Percentiles rank a stretch among this genome's conserved stretches.
Conservation (phyloP, 352 stramenopile species). For the Phytophthora ramorum region DNA sequence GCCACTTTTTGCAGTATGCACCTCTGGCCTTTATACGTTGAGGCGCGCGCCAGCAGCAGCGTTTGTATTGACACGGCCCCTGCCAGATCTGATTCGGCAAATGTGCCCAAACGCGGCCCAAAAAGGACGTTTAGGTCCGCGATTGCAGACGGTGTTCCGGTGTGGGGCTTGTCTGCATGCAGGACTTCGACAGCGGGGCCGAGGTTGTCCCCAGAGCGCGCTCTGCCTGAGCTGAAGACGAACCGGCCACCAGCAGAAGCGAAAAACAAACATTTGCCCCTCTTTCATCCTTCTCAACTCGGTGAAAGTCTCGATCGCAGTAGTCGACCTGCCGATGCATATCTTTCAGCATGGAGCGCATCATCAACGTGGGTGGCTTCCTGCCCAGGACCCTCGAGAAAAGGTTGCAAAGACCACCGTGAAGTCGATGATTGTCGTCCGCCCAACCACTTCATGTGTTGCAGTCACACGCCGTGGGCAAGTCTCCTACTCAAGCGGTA, state of each 20-base stretch:
- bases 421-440: too few species aligned
- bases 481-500: too few species aligned
- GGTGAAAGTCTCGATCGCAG: neutral
- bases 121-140: slow-evolving; percentile 13
- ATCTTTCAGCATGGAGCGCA: too few species aligned
- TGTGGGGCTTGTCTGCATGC: slow-evolving; percentile 1
- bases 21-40: neutral
- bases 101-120: neutral
- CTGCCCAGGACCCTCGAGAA: too few species aligned
- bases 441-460: too few species aligned
- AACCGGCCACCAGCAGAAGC: neutral
- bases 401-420: too few species aligned
- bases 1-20: neutral
- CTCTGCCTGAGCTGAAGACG: neutral
- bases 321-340: neutral
- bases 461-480: too few species aligned
- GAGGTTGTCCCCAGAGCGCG: neutral
- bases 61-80: neutral
- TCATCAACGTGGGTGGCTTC: too few species aligned
- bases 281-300: neutral
- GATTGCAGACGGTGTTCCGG: neutral
- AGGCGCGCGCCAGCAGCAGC: too few species aligned
- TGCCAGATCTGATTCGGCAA: slow-evolving; percentile 3
- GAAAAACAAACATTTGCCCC: too few species aligned
- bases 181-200: neutral